Percentiles rank a stretch among this genome's conserved stretches.
Evolutionary conservation across 2,329 filamentous ascomycete genomes (phyloP).

Genomic region (Arthrobotrys pseudoclavata): DNA sequence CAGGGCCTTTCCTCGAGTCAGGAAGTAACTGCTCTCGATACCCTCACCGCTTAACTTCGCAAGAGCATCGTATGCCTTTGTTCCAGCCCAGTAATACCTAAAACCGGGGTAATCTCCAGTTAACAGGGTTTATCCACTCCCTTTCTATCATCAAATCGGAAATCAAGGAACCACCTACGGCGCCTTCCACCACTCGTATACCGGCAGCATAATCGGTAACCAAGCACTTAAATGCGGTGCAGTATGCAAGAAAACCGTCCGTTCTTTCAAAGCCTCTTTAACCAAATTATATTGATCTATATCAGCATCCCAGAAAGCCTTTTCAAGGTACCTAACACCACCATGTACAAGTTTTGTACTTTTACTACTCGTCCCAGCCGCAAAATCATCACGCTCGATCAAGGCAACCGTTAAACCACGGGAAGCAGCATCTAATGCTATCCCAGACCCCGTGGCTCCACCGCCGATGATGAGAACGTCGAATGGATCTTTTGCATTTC

Average conservation of each 20-base stretch:
- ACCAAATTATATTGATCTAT: slow-evolving; percentile 80
- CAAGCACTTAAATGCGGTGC: slow-evolving; percentile 80
- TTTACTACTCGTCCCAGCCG: slow-evolving; percentile 80
- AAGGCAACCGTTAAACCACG: slow-evolving; percentile 79
- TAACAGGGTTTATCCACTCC: background rate
- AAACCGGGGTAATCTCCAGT: slow-evolving; percentile 6
- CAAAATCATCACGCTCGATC: slow-evolving; percentile 80
- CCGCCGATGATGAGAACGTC: slow-evolving; percentile 79
- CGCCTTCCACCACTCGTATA: slow-evolving; percentile 82
- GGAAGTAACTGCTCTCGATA: slow-evolving; percentile 89
- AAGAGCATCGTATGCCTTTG: slow-evolving; percentile 86
- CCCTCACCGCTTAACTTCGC: slow-evolving; percentile 80
- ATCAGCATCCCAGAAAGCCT: slow-evolving; percentile 81
- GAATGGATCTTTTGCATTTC: slow-evolving; percentile 67
- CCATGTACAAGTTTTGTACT: slow-evolving; percentile 84
- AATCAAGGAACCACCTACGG: slow-evolving; percentile 66
- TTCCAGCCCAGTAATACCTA: slow-evolving; percentile 79
- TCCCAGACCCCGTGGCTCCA: slow-evolving; percentile 78
- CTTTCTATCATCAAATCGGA: background rate
- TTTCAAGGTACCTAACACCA: slow-evolving; percentile 80
- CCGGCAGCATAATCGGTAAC: slow-evolving; percentile 81
- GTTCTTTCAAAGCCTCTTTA: slow-evolving; percentile 79
- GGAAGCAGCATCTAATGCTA: slow-evolving; percentile 79
- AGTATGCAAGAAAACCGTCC: slow-evolving; percentile 81
- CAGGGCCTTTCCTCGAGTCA: slow-evolving; percentile 86